Percentiles rank a stretch among this genome's conserved stretches.
Evolutionary conservation across 306 rosid genomes (phyloP).

Genomic region (Acacia melanoxylon): DNA sequence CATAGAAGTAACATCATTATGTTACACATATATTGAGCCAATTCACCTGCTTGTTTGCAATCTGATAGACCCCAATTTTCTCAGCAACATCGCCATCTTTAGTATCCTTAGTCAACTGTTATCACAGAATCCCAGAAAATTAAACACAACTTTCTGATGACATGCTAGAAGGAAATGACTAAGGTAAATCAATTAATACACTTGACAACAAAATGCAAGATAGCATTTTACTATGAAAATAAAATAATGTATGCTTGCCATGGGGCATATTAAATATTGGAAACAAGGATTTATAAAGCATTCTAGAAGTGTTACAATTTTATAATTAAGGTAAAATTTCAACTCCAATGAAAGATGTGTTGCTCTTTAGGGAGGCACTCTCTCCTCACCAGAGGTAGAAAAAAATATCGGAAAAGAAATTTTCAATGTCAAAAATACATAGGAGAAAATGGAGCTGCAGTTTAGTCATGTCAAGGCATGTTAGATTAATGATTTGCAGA

Average conservation of each 20-base stretch:
- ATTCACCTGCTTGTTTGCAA: conserved; percentile 92
- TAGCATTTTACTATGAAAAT: neutral
- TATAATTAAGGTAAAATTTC: conserved; percentile 16
- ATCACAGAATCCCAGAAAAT: conserved; percentile 31
- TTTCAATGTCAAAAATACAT: conserved; percentile 9
- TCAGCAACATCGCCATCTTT: conserved; percentile 75
- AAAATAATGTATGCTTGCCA: neutral
- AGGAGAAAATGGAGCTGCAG: conserved; percentile 2
- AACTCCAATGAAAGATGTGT: conserved; percentile 16
- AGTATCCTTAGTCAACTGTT: conserved; percentile 75
- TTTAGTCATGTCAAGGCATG: conserved; percentile 17
- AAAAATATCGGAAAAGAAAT: neutral
- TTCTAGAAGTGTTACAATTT: conserved; percentile 1
- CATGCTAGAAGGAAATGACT: neutral
- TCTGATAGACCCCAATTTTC: conserved; percentile 75
- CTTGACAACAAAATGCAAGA: neutral
- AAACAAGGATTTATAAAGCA: conserved; percentile 7
- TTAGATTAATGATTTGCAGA: conserved; percentile 12
- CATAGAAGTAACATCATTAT: neutral
- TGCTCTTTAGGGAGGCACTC: conserved; percentile 2
- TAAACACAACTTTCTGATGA: conserved; percentile 18
- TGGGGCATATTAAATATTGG: neutral
- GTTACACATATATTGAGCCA: conserved; percentile 10
- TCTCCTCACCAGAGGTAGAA: neutral
- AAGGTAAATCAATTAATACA: neutral